phyloP scores from a whole-genome alignment of 345 rosid species.

The Aethionema arabicum region DNA sequence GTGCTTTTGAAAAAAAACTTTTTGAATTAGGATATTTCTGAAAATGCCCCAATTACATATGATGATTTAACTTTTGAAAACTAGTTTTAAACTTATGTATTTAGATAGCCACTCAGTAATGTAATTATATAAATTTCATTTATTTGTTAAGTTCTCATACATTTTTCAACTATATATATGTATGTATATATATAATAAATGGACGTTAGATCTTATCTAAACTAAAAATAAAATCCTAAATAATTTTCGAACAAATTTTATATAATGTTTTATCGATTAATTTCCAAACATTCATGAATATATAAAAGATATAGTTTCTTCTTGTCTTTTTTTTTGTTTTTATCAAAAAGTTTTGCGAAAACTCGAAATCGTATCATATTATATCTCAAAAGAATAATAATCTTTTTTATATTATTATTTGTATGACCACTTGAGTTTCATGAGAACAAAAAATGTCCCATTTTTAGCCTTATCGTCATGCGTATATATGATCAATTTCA shows the following conservation, averaged over 20 bases:
- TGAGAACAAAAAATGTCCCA: neutral
- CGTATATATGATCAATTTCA: neutral
- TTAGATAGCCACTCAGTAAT: too few relatives aligned
- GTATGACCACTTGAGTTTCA: neutral
- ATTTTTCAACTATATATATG: too few relatives aligned
- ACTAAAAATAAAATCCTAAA: neutral
- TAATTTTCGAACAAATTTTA: neutral
- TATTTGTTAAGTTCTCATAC: too few relatives aligned
- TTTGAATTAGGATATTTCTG: too few relatives aligned
- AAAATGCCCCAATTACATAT: too few relatives aligned
- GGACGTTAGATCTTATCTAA: neutral
- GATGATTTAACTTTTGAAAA: too few relatives aligned
- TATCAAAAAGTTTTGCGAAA: neutral
- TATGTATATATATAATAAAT: too few relatives aligned
- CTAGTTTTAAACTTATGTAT: too few relatives aligned
- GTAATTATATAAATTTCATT: too few relatives aligned
- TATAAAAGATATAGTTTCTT: neutral
- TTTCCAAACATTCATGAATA: too few relatives aligned
- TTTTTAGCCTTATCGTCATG: neutral
- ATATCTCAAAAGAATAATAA: neutral
- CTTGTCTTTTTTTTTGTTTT: neutral
- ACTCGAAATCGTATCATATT: neutral
- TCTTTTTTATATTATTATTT: neutral
- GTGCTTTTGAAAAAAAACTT: too few relatives aligned
- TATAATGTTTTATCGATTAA: too few relatives aligned